Base-by-base conservation (phyloP, 2,329 filamentous ascomycete genomes). In the Paecilomyces variotii region DNA sequence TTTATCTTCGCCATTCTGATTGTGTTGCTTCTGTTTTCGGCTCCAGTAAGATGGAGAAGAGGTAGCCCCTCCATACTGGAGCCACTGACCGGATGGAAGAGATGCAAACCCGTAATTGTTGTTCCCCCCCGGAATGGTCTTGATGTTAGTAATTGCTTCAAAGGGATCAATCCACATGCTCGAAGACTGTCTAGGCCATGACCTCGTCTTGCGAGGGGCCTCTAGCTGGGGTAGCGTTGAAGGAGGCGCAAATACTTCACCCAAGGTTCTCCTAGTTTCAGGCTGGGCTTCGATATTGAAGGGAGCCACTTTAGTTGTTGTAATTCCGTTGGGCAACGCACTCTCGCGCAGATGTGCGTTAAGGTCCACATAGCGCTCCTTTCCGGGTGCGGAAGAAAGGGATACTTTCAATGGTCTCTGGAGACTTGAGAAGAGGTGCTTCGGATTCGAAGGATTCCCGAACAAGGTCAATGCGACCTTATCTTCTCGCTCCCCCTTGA, bases 381-480 rank as follows among this genome's bases (percentile, higher is more conserved):
- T 63, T 7, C 74, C 71, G 11, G 73, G 67, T 32, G 76, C 73
- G 12, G 76, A 67, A 5, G 71, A 72, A 25, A 70, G 54, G n/a
- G 70, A 67, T 27, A 71, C 64, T 39, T 69, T 69, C 52, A 70
- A 64, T 1, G 73, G 71, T 57, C 83, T 80, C 63, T 88, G 89
- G 55, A 96, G 78, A 72, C 92, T 96, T 3, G 93, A 96, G 71
- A 94, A 97, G 3, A 97, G 79, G 60, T 93, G 89, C 65, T 86
- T 87, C 35, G 89, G 82, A 53, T 86, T 85, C 1, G 87, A 85
- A 49, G 88, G 88, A 64, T 86, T 88, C 57, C 90, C 91, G 64
- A 86, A 87, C 0, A 96, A 78, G 0, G 90, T 93, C 59, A 97
- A 78, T 4, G 93, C 87, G 14, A 85, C 77, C 61, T 79, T 81